These are phyloP conservation scores for Populus hybrid DNA, from an alignment of 441 rosid genomes.

Conservation along the genomic window DNA sequence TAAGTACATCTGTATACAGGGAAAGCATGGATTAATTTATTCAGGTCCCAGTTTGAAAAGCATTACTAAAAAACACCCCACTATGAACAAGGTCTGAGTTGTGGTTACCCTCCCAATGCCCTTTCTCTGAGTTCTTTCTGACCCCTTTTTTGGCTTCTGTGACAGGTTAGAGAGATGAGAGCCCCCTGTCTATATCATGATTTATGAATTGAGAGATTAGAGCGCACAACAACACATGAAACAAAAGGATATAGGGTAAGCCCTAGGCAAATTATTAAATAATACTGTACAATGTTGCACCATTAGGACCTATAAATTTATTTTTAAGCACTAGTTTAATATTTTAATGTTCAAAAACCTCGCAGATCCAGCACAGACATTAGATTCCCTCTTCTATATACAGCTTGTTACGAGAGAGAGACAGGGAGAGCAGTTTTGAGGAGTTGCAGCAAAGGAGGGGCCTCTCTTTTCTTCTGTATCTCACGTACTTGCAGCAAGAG, in stretches of 20 bases:
- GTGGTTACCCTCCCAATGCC: conserved; percentile 41
- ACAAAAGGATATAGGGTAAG: conserved; percentile 45
- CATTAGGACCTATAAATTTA: conserved; percentile 28
- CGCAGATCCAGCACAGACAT: conserved; percentile 54
- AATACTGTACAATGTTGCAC: conserved; percentile 7
- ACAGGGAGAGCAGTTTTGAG: conserved; percentile 23
- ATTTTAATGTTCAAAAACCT: conserved; percentile 36
- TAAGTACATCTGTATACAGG: conserved; percentile 13
- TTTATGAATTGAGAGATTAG: not conserved
- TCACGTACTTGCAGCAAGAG: conserved; percentile 6
- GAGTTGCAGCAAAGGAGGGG: conserved; percentile 25
- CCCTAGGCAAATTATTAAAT: conserved; percentile 29
- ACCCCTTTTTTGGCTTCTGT: conserved; percentile 34
- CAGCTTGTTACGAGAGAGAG: conserved; percentile 33
- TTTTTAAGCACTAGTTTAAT: conserved; percentile 11
- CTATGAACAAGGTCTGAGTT: conserved; percentile 18
- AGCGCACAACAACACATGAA: conserved; percentile 33
- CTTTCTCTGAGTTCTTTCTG: conserved; percentile 32
- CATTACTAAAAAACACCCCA: not conserved
- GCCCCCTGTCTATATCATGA: not conserved
- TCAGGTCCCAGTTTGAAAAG: not conserved
- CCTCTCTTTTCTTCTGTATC: conserved; percentile 22
- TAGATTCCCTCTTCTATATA: conserved; percentile 42
- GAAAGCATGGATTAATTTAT: not conserved
- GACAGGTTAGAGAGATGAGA: conserved; percentile 13